Percentiles rank a stretch among this genome's conserved stretches.
Conservation (phyloP, 2,329 filamentous ascomycete species). For the Ceratocystis cubensis region DNA sequence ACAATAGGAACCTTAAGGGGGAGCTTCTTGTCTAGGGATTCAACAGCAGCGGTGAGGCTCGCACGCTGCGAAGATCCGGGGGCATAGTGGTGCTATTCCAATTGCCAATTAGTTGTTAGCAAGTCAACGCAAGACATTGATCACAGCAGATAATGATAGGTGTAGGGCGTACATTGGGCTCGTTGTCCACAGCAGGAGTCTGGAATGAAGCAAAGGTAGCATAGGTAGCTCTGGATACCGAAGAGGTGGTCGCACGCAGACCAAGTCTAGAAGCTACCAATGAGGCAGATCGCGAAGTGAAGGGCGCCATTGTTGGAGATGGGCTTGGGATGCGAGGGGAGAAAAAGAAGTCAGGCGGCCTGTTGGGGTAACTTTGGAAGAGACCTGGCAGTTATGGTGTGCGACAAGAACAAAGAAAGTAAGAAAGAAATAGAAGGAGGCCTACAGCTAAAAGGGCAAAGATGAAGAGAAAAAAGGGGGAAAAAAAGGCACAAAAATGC, state of each 20-base stretch:
- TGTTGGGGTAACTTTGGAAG: background rate
- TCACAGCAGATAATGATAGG: background rate
- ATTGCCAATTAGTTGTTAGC: background rate
- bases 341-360: background rate
- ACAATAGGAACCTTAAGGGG: conserved; percentile 71
- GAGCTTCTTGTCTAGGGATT: conserved; percentile 52
- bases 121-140: background rate
- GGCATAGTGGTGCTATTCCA: conserved; percentile 65
- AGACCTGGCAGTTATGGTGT: background rate
- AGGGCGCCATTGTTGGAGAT: conserved; percentile 13
- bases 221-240: conserved; percentile 21
- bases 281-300: conserved; percentile 16
- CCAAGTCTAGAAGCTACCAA: conserved; percentile 16
- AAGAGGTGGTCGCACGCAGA: conserved; percentile 7
- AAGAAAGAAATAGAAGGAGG: background rate
- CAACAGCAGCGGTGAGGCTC: conserved; percentile 61
- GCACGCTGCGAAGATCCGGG: conserved; percentile 72
- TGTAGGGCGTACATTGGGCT: conserved; percentile 68
- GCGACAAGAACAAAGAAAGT: background rate
- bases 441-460: no score
- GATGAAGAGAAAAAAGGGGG: background rate
- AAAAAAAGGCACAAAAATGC: background rate
- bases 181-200: conserved; percentile 74
- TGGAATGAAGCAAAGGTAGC: conserved; percentile 72
- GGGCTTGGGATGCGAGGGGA: background rate